phyloP scores from a whole-genome alignment of 352 stramenopile genomes.

The Thraustotheca clavata region DNA sequence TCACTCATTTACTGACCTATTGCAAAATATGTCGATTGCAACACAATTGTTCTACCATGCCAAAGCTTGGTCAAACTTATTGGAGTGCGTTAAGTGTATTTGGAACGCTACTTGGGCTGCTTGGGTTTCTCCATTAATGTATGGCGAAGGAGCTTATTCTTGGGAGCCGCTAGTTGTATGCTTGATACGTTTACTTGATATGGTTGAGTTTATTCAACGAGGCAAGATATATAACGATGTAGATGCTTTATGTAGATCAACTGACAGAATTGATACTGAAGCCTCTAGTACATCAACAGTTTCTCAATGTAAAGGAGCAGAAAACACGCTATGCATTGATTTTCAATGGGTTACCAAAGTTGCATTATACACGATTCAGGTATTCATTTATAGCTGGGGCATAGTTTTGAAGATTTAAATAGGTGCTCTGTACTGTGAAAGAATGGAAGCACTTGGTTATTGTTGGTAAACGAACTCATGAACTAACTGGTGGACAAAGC shows the following conservation, averaged over 20 bases:
- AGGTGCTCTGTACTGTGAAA: not conserved
- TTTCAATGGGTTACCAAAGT: constrained; percentile 1
- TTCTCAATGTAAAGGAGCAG: not conserved
- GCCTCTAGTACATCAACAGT: not conserved
- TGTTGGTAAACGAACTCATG: constrained; percentile 2
- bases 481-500: not conserved
- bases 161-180: constrained; percentile 6
- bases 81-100: not conserved
- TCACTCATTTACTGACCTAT: not conserved
- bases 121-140: constrained; percentile 9
- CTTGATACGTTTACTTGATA: constrained; percentile 5
- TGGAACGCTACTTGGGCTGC: constrained; percentile 14
- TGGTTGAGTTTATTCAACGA: not conserved
- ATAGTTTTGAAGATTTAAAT: not conserved
- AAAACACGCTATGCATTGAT: not conserved
- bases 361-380: not conserved
- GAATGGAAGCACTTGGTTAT: constrained; percentile 17
- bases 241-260: not conserved
- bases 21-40: not conserved
- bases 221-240: not conserved
- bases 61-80: constrained; percentile 6
- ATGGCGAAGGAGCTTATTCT: not conserved
- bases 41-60: constrained; percentile 15
- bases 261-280: not conserved
- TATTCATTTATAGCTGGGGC: not conserved